phyloP scores from a whole-genome alignment of 805 yeast genomes.

The Komagataella pseudopastoris region DNA sequence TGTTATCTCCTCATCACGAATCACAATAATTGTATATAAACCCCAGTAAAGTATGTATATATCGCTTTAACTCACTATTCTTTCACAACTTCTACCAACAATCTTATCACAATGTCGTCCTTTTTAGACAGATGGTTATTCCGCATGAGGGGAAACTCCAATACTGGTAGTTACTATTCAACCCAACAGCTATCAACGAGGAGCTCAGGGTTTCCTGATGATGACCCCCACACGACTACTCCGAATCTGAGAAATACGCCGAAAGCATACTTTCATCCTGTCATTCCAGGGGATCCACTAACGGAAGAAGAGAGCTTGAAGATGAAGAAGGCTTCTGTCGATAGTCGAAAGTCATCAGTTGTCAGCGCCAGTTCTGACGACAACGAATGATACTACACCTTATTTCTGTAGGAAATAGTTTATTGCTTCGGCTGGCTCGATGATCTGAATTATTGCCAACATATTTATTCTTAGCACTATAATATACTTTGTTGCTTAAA shows the following conservation, averaged over 20 bases:
- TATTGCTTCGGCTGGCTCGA: background rate
- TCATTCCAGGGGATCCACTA: background rate
- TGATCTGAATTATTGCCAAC: background rate
- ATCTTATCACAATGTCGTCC: conserved; percentile 10
- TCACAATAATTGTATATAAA: background rate
- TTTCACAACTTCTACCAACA: background rate
- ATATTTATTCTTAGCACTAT: background rate
- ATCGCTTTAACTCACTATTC: background rate
- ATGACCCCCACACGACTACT: conserved; percentile 7
- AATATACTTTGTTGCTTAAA: background rate
- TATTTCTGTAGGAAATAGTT: background rate
- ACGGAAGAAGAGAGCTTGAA: background rate
- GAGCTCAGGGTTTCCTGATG: conserved; percentile 1
- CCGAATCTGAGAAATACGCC: conserved; percentile 19
- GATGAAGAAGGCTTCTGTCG: background rate
- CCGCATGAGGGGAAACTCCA: conserved; percentile 9
- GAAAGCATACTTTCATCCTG: conserved; percentile 10
- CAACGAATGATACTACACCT: background rate
- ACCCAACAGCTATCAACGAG: conserved; percentile 1
- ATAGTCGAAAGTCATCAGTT: background rate
- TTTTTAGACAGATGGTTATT: conserved; percentile 22
- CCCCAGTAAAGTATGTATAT: background rate
- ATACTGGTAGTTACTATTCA: conserved; percentile 14
- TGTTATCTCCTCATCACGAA: background rate
- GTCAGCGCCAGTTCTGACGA: conserved; percentile 1